Base-by-base conservation (phyloP, 495 filamentous ascomycete genomes). In the Penicillium psychrofluorescens region DNA sequence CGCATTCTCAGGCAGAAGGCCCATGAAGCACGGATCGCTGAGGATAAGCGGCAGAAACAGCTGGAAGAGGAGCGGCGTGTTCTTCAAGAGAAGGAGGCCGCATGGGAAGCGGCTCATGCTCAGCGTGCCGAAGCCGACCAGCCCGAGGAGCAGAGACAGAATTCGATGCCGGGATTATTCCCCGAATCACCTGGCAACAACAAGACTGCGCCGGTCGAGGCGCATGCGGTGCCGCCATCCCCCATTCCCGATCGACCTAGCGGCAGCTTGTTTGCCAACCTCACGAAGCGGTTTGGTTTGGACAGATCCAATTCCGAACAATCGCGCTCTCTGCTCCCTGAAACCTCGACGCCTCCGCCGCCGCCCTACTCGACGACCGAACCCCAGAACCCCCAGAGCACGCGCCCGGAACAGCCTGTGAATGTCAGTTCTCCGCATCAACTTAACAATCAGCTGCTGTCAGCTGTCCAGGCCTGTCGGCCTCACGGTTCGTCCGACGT, bases 1-100 rank as follows among this genome's bases (percentile, higher is more conserved):
- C 81, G 92, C 11, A 95, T 97, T 53, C 72, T 99, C 13, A 79
- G 84, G 29, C 79, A 81, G 29, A 90, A 89, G 63, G 88, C 83
- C 9, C 83, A 84, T 6, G 90, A 97, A 58, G 83, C 85, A 11
- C 76, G 85, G 27, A 81, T 96, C 52, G 89, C 87, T 6, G 87
- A 96, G 51, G 83, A 88, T 53, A 78, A 85, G 48, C 77, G 85
- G 12, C 77, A 82, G 56, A 86, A 84, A 53, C 80, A 88, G 34
- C 46, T 89, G 11, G 88, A 94, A 36, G 81, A 84, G 40, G 87
- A 96, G 56, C 69, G 70, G 36, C 77, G 78, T 54, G 68, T 64
- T 14, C 64, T 81, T 15, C 80, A 84, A 45, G 78, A 81, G 53
- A 77, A 76, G 76, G 70, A 78, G 76, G 61, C 72, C 65, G 48